phyloP scores from a whole-genome alignment of 768 basidiomycete genomes.

The Gymnopilus dilepis region DNA sequence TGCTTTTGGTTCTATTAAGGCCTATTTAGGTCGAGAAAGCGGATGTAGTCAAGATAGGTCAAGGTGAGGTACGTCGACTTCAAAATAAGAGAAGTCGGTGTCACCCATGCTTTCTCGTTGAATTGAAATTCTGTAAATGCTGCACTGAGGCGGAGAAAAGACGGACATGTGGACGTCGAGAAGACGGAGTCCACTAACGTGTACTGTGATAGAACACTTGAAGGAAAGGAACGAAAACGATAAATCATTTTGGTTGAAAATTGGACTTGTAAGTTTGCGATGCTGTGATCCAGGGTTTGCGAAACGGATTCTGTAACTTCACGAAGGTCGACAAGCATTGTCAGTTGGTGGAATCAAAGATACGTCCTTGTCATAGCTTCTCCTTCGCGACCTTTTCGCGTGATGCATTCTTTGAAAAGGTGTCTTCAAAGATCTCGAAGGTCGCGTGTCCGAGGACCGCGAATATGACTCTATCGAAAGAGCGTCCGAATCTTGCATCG shows the following conservation, averaged over 20 bases:
- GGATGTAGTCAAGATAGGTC: background rate
- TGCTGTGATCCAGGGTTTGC: no score
- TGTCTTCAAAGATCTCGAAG: constrained; percentile 28
- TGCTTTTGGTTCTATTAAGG: no score
- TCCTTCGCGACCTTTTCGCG: background rate
- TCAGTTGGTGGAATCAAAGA: no score
- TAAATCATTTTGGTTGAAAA: no score
- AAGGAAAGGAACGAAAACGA: no score
- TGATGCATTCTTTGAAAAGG: constrained; percentile 12
- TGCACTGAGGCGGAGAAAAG: background rate
- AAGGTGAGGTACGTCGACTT: background rate
- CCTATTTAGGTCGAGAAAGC: background rate
- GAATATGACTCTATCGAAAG: constrained; percentile 70
- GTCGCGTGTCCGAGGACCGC: constrained; percentile 48
- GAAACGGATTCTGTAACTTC: no score
- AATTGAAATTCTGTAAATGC: background rate
- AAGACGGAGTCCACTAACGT: background rate
- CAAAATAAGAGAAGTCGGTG: background rate
- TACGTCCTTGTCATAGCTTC: background rate
- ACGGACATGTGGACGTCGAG: background rate
- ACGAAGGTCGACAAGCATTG: no score
- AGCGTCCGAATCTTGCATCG: constrained; percentile 55
- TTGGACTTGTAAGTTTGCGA: no score
- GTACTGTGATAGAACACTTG: no score
- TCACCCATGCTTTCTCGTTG: background rate